Evolutionary conservation across 495 filamentous ascomycete species (phyloP).

Genomic region (Penicillium argentinense): DNA sequence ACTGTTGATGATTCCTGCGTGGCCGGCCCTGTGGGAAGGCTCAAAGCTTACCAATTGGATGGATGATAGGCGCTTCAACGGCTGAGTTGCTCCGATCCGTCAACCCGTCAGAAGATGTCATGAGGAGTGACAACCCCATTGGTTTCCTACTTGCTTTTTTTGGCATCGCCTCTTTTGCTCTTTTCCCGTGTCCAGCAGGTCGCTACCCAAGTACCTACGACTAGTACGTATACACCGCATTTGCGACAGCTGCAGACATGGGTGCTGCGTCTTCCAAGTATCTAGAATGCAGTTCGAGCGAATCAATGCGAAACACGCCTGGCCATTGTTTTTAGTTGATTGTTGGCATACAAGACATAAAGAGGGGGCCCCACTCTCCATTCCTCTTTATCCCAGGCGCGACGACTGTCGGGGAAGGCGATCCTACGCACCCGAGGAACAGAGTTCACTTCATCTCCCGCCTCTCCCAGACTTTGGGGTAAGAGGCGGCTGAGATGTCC

Average conservation of each 20-base stretch:
- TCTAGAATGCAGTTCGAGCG: too few species aligned
- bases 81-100: not conserved
- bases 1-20: slow-evolving; percentile 1
- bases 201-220: too few species aligned
- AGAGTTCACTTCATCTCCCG: slow-evolving; percentile 15
- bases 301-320: slow-evolving; percentile 23
- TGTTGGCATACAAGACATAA: slow-evolving; percentile 8
- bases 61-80: slow-evolving; percentile 4
- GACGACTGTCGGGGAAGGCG: slow-evolving; percentile 14
- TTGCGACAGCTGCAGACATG: too few species aligned
- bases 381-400: slow-evolving; percentile 1
- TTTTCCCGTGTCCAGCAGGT: not conserved
- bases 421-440: slow-evolving; percentile 12
- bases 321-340: slow-evolving; percentile 19
- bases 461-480: slow-evolving; percentile 4
- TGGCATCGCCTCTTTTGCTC: not conserved
- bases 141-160: not conserved
- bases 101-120: not conserved
- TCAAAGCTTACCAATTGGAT: slow-evolving; percentile 5
- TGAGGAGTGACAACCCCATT: not conserved
- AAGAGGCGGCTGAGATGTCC: slow-evolving; percentile 12
- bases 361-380: slow-evolving; percentile 3
- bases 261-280: too few species aligned
- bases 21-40: slow-evolving; percentile 2
- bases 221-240: not conserved